A percentile compares a stretch with the other conserved stretches of the same genome.
These are phyloP conservation scores for Monosporozyma unispora DNA, from an alignment of 805 yeast species.

Conservation along the genomic window DNA sequence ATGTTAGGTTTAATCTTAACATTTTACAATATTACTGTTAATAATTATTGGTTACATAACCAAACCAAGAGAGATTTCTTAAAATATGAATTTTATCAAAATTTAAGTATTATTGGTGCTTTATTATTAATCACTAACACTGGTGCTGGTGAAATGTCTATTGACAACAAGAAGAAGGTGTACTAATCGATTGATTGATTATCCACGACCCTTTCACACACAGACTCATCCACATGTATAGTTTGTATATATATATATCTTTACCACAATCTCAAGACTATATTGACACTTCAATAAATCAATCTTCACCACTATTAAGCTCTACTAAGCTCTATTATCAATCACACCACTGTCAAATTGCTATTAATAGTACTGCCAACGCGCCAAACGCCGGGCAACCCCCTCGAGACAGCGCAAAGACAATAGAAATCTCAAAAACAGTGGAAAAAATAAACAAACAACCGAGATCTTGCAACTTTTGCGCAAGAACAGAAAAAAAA, in stretches of 20 bases:
- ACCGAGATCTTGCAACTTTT: background rate
- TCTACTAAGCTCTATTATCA: too few relatives aligned
- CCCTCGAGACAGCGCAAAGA: background rate
- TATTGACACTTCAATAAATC: too few relatives aligned
- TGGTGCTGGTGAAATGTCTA: constrained; percentile 90
- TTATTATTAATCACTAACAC: constrained; percentile 81
- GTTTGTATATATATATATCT: too few relatives aligned
- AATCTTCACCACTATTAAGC: too few relatives aligned
- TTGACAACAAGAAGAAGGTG: constrained; percentile 93
- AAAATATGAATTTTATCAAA: constrained; percentile 91
- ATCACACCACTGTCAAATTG: too few relatives aligned
- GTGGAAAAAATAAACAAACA: background rate
- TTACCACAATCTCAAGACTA: too few relatives aligned
- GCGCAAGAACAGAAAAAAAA: too few relatives aligned
- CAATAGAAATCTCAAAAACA: background rate
- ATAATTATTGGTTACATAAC: constrained; percentile 82
- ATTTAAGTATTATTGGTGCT: constrained; percentile 91
- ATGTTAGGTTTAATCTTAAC: constrained; percentile 59
- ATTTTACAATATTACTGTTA: constrained; percentile 66
- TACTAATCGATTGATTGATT: constrained; percentile 33
- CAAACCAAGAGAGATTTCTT: constrained; percentile 71
- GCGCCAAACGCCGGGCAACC: background rate
- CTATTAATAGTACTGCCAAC: too few relatives aligned
- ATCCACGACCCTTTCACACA: background rate
- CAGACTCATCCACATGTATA: background rate